Conservation (phyloP, 2,329 filamentous ascomycete genomes). For the Conoideocrella luteorostrata region DNA sequence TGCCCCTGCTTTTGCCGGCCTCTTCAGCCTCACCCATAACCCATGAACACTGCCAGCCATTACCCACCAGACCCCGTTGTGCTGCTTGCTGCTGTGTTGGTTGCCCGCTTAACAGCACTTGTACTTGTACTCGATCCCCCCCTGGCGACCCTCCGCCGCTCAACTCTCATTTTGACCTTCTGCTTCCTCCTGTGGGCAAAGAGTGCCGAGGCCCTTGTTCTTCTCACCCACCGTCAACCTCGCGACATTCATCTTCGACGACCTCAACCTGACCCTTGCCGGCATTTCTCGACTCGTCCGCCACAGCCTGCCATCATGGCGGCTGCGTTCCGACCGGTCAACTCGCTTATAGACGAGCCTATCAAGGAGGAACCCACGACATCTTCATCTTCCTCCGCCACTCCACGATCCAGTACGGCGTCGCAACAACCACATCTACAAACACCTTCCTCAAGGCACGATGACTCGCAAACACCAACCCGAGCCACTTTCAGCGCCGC, state of each 20-base stretch:
- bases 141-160: constrained; percentile 9
- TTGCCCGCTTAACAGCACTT: constrained; percentile 8
- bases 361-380: constrained; percentile 30
- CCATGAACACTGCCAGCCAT: neutral
- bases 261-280: neutral
- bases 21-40: constrained; percentile 11
- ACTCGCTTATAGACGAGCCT: constrained; percentile 30
- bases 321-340: constrained; percentile 42
- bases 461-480: constrained; percentile 56
- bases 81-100: constrained; percentile 2
- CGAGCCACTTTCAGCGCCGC: constrained; percentile 45
- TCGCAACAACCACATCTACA: constrained; percentile 23
- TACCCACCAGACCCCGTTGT: constrained; percentile 2
- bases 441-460: constrained; percentile 22
- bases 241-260: neutral
- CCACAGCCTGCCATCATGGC: constrained; percentile 30
- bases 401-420: constrained; percentile 30
- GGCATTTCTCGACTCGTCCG: neutral
- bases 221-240: too few species aligned
- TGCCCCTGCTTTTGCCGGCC: constrained; percentile 7
- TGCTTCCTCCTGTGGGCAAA: constrained; percentile 5
- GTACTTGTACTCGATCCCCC: constrained; percentile 10
- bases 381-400: constrained; percentile 20
- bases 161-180: constrained; percentile 11
- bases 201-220: constrained; percentile 16